Evolutionary conservation across 805 yeast species (phyloP), one percentile per base, ranked within the genome.

Genomic region (Torulaspora delbrueckii): DNA sequence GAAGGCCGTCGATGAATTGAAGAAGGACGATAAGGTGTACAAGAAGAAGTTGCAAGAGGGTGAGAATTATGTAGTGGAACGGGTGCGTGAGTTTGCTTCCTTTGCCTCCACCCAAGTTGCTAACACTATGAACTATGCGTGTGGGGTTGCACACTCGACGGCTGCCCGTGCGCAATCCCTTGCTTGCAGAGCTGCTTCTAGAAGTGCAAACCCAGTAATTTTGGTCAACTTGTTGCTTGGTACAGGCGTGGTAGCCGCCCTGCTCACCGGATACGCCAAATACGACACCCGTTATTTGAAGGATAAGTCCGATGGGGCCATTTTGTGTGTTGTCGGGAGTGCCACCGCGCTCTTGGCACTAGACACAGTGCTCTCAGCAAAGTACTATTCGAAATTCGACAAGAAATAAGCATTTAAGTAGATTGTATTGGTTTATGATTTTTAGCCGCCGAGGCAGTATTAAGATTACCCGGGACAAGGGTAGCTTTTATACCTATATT

Each of bases 181-280:
- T 12, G 49, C 52, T 8, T 27, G 33, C 14, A 37, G 38, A 28
- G 48, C 54, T 10, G 40, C 33, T 36, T 14, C 41, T n/a, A 27
- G 84, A 79, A 60, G 68, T 81, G 52, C 71, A 78, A 80, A 81
- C 67, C 86, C 86, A 0, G 83, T 76, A 3, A 83, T 81, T 37
- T 65, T 76, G 14, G 62, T 77, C 26, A 84, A 81, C 62, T 63
- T 74, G 2, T 68, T 77, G 13, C 69, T 78, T 35, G 73, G 78
- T 25, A 58, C 73, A 6, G 72, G 76, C 33, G 76, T 76, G 12
- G 58, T 73, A 27, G 66, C 74, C 22, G 78, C 77, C 3, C 72
- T 78, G 22, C 69, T 77, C 52, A 65, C 68, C 42, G 78, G 75
- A 19, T 76, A 75, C 46, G 59, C 66, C 56, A 72, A 55, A 77